Percentiles rank a stretch among this genome's conserved stretches.
These are phyloP conservation scores for Fraxinus dipetala DNA, from an alignment of 305 asterid genomes.

Conservation along the genomic window DNA sequence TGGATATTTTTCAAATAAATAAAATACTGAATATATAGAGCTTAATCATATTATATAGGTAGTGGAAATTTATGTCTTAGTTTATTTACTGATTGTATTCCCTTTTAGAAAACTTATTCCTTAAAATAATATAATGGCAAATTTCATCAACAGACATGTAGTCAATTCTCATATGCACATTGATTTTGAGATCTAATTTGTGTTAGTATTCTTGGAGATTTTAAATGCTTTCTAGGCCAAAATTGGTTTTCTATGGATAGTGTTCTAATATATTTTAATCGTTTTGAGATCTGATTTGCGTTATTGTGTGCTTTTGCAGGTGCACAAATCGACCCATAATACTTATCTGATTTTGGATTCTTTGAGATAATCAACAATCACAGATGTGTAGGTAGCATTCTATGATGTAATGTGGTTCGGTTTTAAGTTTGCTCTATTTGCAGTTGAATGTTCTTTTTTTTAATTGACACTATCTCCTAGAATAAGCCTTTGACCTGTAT, in stretches of 20 bases:
- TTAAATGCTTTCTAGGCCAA: neutral
- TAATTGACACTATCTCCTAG: too few species aligned
- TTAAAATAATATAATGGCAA: too few species aligned
- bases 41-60: neutral
- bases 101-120: neutral
- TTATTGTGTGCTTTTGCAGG: too few species aligned
- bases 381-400: too few species aligned
- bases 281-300: neutral
- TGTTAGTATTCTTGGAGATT: neutral
- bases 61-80: neutral
- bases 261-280: conserved; percentile 6
- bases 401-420: too few species aligned
- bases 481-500: too few species aligned
- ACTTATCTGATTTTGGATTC: too few species aligned
- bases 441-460: too few species aligned
- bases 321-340: too few species aligned
- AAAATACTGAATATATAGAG: neutral
- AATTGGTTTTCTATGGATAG: neutral
- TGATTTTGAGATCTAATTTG: neutral
- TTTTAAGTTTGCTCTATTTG: too few species aligned
- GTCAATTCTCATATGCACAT: neutral
- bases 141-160: neutral
- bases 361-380: too few species aligned
- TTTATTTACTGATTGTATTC: neutral
- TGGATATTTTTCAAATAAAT: neutral